phyloP scores from a whole-genome alignment of 495 filamentous ascomycete species.

The Penicillium chermesinum region DNA sequence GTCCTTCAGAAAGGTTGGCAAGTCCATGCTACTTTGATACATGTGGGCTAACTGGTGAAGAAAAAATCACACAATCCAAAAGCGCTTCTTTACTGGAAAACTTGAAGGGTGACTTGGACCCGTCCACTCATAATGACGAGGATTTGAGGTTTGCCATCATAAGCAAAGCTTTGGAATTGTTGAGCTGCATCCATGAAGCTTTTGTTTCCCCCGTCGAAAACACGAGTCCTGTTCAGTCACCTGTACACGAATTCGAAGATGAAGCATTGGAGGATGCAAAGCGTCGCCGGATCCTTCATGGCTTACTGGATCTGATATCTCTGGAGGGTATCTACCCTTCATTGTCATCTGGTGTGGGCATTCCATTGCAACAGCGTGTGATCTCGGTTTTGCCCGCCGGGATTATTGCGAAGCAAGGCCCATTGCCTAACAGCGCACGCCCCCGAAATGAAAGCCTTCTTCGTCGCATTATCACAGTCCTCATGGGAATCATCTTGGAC shows the following conservation, averaged over 20 bases:
- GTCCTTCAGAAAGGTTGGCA: slow-evolving; percentile 42
- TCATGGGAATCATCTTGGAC: slow-evolving; percentile 32
- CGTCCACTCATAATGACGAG: slow-evolving; percentile 5
- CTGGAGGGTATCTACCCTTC: slow-evolving; percentile 55
- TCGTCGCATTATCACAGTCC: slow-evolving; percentile 20
- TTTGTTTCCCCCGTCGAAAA: slow-evolving; percentile 27
- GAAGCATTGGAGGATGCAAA: slow-evolving; percentile 37
- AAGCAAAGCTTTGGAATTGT: slow-evolving; percentile 32
- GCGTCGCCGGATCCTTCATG: slow-evolving; percentile 43
- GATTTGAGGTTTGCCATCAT: slow-evolving; percentile 26
- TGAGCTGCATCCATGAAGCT: slow-evolving; percentile 33
- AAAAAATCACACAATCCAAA: slow-evolving; percentile 33
- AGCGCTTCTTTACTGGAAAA: slow-evolving; percentile 38
- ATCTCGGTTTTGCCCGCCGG: slow-evolving; percentile 46
- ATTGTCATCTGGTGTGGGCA: slow-evolving; percentile 48
- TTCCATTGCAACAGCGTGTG: slow-evolving; percentile 50
- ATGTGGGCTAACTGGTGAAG: slow-evolving; percentile 32
- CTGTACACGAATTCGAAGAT: slow-evolving; percentile 18
- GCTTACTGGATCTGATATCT: slow-evolving; percentile 49
- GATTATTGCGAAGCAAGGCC: slow-evolving; percentile 38
- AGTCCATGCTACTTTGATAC: slow-evolving; percentile 8
- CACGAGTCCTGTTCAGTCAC: slow-evolving; percentile 2
- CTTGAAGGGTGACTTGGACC: slow-evolving; percentile 10
- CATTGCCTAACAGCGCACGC: slow-evolving; percentile 7
- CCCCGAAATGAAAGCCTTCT: slow-evolving; percentile 32